phyloP scores from a whole-genome alignment of 2,329 filamentous ascomycete genomes.

The Xylariaceae sp. region DNA sequence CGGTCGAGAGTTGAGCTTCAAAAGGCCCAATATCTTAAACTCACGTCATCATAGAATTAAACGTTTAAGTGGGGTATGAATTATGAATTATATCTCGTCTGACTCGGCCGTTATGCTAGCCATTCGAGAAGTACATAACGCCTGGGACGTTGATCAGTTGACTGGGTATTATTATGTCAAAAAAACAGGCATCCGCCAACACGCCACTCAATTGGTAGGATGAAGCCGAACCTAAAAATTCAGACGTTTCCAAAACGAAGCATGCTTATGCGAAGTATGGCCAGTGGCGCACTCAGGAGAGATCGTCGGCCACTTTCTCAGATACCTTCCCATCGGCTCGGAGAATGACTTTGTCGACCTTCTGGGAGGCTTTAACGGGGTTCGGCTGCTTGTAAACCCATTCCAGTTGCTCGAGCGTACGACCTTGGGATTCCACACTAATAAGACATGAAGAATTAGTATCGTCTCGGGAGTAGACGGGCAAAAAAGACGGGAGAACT shows the following conservation, averaged over 20 bases:
- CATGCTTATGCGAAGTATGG: background rate
- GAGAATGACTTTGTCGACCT: constrained; percentile 46
- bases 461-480: background rate
- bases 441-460: constrained; percentile 9
- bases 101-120: background rate
- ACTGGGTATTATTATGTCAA: background rate
- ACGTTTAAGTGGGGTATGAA: too few relatives aligned
- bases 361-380: constrained; percentile 45
- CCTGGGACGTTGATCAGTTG: background rate
- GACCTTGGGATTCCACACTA: constrained; percentile 45
- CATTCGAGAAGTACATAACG: background rate
- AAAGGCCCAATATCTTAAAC: too few relatives aligned
- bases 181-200: background rate
- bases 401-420: constrained; percentile 45
- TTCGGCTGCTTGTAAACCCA: constrained; percentile 46
- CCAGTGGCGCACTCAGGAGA: background rate
- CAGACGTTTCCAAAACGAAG: background rate
- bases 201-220: too few relatives aligned
- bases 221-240: background rate
- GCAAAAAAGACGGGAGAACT: constrained; percentile 12
- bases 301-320: constrained; percentile 37
- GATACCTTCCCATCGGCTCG: constrained; percentile 41
- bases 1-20: too few relatives aligned
- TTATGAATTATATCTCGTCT: too few relatives aligned
- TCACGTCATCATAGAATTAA: too few relatives aligned